Base-by-base conservation (phyloP, 192 early-diverging fungal genomes). In the Coemansia sp. region DNA sequence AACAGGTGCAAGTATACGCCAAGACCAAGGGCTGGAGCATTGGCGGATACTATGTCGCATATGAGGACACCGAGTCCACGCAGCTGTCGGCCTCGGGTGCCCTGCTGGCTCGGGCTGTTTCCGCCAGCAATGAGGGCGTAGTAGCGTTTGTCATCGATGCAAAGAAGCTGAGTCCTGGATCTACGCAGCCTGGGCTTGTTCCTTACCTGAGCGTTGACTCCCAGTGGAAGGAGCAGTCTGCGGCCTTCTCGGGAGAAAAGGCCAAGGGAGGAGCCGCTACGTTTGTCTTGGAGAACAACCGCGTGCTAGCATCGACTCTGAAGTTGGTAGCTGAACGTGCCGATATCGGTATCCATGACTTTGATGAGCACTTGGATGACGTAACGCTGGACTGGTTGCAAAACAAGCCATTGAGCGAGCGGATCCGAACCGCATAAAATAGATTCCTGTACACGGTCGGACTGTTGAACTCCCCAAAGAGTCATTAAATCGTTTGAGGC, bases 1-100 rank as follows among this genome's bases (percentile, higher is more conserved):
- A 94, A 60, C 93, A 94, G 86, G 91, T 90, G 33, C 69, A 72
- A 32, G 38, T 62, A 10, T 77, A 73, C 46, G 80, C 80, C 14
- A 63, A 71, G 61, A 47, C 76, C 38, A 74, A 78, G 60, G 53
- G 64, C 7, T 76, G 77, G 14, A 47, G 40, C 19, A 33, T 83
- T 23, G 52, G 63, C 60, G 80, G 80, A 11, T 83, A 78, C 73
- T 83, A 83, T 35, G 76, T 78, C 11, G 80, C 75, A 11, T 69
- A 83, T 62, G 80, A 83, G 73, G 69, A 77, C 23, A 32, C 73
- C 53, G 63, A 62, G 53, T 40, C 59, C 23, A 69, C 43, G 8
- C 75, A 78, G 64, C 73, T 83, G 11, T 78, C 80, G 37, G 75
- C 72, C 37, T 68, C 76, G 6, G 62, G 80, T 39, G 44, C 72